Base-by-base conservation (phyloP, 2,329 filamentous ascomycete species). In the Blastomyces percursus region DNA sequence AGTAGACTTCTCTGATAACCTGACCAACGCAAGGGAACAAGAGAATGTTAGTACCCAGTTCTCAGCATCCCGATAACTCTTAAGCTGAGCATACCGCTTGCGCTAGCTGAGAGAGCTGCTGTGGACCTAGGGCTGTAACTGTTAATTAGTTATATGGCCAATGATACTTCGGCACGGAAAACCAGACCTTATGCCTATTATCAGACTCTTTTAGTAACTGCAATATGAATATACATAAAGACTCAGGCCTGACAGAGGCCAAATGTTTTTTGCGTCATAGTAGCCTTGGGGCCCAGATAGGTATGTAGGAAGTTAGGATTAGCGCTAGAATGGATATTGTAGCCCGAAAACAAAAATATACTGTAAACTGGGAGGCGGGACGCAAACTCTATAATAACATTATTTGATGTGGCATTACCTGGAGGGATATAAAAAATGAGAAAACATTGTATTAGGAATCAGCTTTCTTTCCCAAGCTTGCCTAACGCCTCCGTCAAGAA, bases 401-500 rank as follows among this genome's bases (percentile, higher is more conserved):
- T 27, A 51, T 51, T 21, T 51, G 24, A 19, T 30, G 24, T 24
- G 14, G 48, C 24, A 24, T 30, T 51, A 14, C 11, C 12, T 30
- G 14, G 35, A 27, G 19, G 12, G 35, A 24, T 24, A 35, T 38
- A 16, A 42, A 32, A 58, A 21, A 19, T 27, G 30, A 48, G 42
- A 42, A 46, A 48, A 35, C 21, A 24, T 51, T 27, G 9, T 11
- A 48, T 12, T 40, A 14, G 30, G 8, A 48, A 44, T 32, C 55
- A 77, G 67, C 77, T 81, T 71, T 86, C 84, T 64, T 75, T 77
- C 6, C 85, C 85, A 65, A 87, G 69, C 64, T 77, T 80, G 27
- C 77, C 80, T 67, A 87, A 73, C 65, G 84, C 84, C 61, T 82
- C 80, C 27, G 70, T 76, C 51, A 87, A 73, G 71, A 87, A 87